A percentile compares a stretch with the other conserved stretches of the same genome.
These are phyloP conservation scores for Tetracladium maxilliforme DNA, from an alignment of 2,329 filamentous ascomycete genomes.

Conservation along the genomic window DNA sequence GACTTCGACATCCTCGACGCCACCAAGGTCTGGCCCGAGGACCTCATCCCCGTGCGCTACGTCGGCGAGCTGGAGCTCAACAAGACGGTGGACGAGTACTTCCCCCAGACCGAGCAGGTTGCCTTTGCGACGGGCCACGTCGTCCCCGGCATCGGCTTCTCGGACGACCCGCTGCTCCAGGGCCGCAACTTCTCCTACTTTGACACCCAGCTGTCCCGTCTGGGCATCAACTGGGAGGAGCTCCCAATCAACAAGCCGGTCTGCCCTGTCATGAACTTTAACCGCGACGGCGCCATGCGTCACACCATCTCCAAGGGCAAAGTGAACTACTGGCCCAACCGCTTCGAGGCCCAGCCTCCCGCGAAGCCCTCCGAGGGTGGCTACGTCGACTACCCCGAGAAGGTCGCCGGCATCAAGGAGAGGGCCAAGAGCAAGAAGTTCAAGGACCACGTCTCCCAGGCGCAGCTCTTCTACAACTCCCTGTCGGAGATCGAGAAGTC, in stretches of 20 bases:
- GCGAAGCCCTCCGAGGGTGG: slow-evolving; percentile 46
- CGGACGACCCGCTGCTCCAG: slow-evolving; percentile 60
- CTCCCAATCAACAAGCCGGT: slow-evolving; percentile 64
- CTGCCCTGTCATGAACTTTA: slow-evolving; percentile 61
- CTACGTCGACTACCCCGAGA: slow-evolving; percentile 53
- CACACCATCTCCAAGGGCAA: slow-evolving; percentile 61
- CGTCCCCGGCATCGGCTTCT: slow-evolving; percentile 65
- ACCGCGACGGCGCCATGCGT: slow-evolving; percentile 59
- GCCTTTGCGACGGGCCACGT: slow-evolving; percentile 73
- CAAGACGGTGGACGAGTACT: slow-evolving; percentile 67
- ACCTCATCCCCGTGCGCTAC: slow-evolving; percentile 58
- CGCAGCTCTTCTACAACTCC: slow-evolving; percentile 74
- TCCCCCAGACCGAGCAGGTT: slow-evolving; percentile 68
- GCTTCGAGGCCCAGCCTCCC: slow-evolving; percentile 47
- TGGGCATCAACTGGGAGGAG: slow-evolving; percentile 64
- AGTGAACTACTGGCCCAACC: slow-evolving; percentile 71
- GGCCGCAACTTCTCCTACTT: slow-evolving; percentile 57
- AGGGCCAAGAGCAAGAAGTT: slow-evolving; percentile 60
- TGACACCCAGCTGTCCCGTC: slow-evolving; percentile 54
- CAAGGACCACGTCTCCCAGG: slow-evolving; percentile 62
- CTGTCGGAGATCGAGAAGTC: slow-evolving; percentile 49
- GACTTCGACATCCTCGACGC: slow-evolving; percentile 78
- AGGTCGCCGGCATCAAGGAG: slow-evolving; percentile 54
- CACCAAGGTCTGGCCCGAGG: slow-evolving; percentile 77
- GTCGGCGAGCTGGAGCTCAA: slow-evolving; percentile 72